phyloP scores from a whole-genome alignment of 2,329 filamentous ascomycete genomes.

The Penicillium crustosum region DNA sequence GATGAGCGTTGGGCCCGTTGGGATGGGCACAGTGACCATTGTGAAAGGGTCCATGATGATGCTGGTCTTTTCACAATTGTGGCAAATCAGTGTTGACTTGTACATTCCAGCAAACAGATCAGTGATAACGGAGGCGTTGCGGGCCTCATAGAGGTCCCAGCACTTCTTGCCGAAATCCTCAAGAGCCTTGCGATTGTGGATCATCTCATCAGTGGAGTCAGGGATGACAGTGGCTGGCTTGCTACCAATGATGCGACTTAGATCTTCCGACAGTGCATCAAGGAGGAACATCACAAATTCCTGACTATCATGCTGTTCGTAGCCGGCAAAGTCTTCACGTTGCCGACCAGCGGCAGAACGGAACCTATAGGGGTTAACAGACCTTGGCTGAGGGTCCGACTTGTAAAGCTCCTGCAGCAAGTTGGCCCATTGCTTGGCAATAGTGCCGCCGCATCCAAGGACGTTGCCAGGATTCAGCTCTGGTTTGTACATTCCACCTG shows the following conservation, averaged over 20 bases:
- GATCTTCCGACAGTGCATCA: slow-evolving; percentile 90
- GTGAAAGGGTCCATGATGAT: slow-evolving; percentile 99
- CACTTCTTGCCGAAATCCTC: slow-evolving; percentile 81
- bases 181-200: slow-evolving; percentile 76
- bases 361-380: slow-evolving; percentile 76
- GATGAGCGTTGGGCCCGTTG: slow-evolving; percentile 76
- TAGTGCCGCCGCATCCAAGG: slow-evolving; percentile 78
- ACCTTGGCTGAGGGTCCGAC: slow-evolving; percentile 58
- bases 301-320: slow-evolving; percentile 95
- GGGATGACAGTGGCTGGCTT: slow-evolving; percentile 98
- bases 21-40: slow-evolving; percentile 85
- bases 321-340: slow-evolving; percentile 85
- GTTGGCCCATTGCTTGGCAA: slow-evolving; percentile 79
- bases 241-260: slow-evolving; percentile 80
- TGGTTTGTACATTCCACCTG: slow-evolving; percentile 65
- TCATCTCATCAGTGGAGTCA: slow-evolving; percentile 95
- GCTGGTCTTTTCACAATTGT: slow-evolving; percentile 88
- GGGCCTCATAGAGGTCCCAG: slow-evolving; percentile 85
- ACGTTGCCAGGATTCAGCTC: slow-evolving; percentile 87
- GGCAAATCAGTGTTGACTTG: slow-evolving; percentile 94
- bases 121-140: slow-evolving; percentile 92
- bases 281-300: slow-evolving; percentile 94
- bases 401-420: slow-evolving; percentile 78
- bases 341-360: slow-evolving; percentile 78
- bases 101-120: slow-evolving; percentile 98